Evolutionary conservation across 176 grass and related monocot genomes (phyloP).

Genomic region (Dendrocalamus sinicus): DNA sequence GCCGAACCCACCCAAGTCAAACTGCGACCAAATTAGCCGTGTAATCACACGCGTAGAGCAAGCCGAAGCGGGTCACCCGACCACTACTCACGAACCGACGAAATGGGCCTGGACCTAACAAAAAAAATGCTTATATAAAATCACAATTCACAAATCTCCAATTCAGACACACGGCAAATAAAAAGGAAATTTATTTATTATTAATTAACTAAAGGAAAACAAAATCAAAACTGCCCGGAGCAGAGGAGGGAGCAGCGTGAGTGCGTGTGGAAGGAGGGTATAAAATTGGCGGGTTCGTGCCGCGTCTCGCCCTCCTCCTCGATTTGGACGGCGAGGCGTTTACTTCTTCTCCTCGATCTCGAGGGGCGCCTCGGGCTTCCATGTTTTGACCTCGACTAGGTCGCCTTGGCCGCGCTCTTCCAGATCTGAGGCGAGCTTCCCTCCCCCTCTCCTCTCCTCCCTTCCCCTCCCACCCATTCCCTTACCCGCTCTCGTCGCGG

Average conservation of each 20-base stretch:
- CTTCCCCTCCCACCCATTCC: background rate
- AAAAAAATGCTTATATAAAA: background rate
- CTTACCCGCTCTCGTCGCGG: background rate
- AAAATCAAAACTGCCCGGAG: background rate
- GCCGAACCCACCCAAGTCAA: slow-evolving; percentile 34
- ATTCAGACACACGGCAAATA: background rate
- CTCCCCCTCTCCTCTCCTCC: background rate
- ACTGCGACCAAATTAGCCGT: background rate
- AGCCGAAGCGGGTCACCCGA: background rate
- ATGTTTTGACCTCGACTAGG: slow-evolving; percentile 52
- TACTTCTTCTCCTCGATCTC: slow-evolving; percentile 49
- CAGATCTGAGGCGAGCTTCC: slow-evolving; percentile 48
- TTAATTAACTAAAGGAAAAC: no score
- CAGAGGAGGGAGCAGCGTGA: background rate
- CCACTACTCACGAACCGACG: background rate
- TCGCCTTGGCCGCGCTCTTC: slow-evolving; percentile 33
- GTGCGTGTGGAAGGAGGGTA: background rate
- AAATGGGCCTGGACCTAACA: slow-evolving; percentile 28
- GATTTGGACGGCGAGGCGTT: slow-evolving; percentile 46
- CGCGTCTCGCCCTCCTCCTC: slow-evolving; percentile 33
- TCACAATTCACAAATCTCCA: background rate
- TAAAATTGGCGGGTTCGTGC: slow-evolving; percentile 54
- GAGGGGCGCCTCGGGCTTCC: slow-evolving; percentile 25
- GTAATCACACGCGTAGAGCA: slow-evolving; percentile 7
- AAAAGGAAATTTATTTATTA: background rate